Percentiles rank a stretch among this genome's conserved stretches.
These are phyloP conservation scores for Mycena vitilis DNA, from an alignment of 768 basidiomycete species.

Conservation along the genomic window DNA sequence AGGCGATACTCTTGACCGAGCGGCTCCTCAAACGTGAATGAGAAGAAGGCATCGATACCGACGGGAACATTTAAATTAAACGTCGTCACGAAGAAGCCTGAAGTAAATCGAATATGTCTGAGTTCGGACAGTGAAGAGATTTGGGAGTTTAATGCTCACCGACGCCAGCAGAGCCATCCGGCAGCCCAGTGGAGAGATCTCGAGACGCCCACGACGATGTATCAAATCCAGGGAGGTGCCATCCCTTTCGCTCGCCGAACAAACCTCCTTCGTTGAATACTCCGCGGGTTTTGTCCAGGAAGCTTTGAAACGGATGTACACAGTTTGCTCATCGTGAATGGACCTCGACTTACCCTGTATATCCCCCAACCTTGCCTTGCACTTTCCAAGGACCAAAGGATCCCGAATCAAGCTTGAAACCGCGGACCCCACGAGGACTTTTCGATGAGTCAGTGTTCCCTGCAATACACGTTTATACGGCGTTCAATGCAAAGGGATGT, in stretches of 20 bases:
- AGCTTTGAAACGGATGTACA: constrained; percentile 55
- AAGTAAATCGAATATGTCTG: too few species aligned
- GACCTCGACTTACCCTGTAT: constrained; percentile 61
- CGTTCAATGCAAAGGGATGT: neutral
- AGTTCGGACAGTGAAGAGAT: too few species aligned
- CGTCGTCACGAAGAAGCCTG: constrained; percentile 82
- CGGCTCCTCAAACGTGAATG: constrained; percentile 75
- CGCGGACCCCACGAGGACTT: constrained; percentile 82
- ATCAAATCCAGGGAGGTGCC: constrained; percentile 81
- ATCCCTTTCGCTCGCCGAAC: constrained; percentile 76
- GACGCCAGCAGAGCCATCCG: constrained; percentile 69
- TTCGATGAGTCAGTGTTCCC: constrained; percentile 66
- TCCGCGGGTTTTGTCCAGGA: constrained; percentile 77
- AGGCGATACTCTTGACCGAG: constrained; percentile 76
- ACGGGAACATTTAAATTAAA: constrained; percentile 71
- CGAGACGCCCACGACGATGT: constrained; percentile 69
- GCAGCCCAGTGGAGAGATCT: constrained; percentile 69
- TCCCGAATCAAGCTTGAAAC: constrained; percentile 76
- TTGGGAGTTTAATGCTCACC: too few species aligned
- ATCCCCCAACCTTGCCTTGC: constrained; percentile 82
- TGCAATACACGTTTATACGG: constrained; percentile 30
- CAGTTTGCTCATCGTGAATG: constrained; percentile 8
- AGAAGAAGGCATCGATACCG: constrained; percentile 75
- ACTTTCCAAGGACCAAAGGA: constrained; percentile 75
- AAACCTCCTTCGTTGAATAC: constrained; percentile 80